phyloP scores from a whole-genome alignment of 139 green algal genomes.

The Eudorina sp. region DNA sequence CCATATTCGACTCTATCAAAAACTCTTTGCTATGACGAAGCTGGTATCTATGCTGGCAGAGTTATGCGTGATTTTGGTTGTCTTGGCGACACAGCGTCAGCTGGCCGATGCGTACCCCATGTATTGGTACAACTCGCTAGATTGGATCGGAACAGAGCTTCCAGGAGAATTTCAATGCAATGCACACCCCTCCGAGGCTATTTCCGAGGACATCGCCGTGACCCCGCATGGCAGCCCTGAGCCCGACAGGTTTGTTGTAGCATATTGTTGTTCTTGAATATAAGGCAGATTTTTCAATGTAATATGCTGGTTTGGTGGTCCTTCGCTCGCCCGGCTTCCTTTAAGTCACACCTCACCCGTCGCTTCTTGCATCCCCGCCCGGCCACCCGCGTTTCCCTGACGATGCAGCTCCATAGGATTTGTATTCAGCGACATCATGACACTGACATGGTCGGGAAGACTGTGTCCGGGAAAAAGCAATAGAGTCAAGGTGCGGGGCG shows the following conservation, averaged over 20 bases:
- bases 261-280: no score
- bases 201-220: not conserved
- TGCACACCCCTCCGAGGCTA: not conserved
- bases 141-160: not conserved
- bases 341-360: not conserved
- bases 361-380: no score
- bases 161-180: not conserved
- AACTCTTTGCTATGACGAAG: no score
- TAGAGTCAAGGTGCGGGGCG: not conserved
- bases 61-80: no score
- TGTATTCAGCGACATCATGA: not conserved
- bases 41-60: no score
- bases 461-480: not conserved
- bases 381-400: no score
- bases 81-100: no score
- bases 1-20: no score
- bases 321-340: not conserved
- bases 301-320: no score
- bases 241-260: not conserved
- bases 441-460: not conserved
- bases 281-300: not conserved
- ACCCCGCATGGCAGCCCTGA: not conserved
- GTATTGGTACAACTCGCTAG: not conserved
- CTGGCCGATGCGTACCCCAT: not conserved
- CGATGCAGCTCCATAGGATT: not conserved